Conservation (phyloP, 345 rosid genomes). For the thale cress (Arabidopsis thaliana) region TAIR10.1 NC_003074.8:695001-695500, state of each 20-base stretch:
- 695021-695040: slow-evolving; percentile 95
- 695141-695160: slow-evolving; percentile 72
- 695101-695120: slow-evolving; percentile 83
- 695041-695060: slow-evolving; percentile 93
- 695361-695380: slow-evolving; percentile 92
- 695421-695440: slow-evolving; percentile 11
- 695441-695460: not conserved
- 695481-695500: slow-evolving; percentile 1
- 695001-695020: slow-evolving; percentile 94
- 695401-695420: slow-evolving; percentile 53
- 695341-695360: slow-evolving; percentile 79
- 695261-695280: slow-evolving; percentile 95
- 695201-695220: slow-evolving; percentile 81
- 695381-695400: slow-evolving; percentile 86
- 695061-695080: slow-evolving; percentile 91
- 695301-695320: slow-evolving; percentile 95
- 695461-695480: slow-evolving; percentile 18
- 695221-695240: slow-evolving; percentile 77
- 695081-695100: slow-evolving; percentile 83
- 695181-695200: slow-evolving; percentile 66
- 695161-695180: slow-evolving; percentile 59
- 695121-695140: slow-evolving; percentile 87
- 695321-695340: slow-evolving; percentile 81
- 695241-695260: slow-evolving; percentile 83
- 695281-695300: slow-evolving; percentile 94